Evolutionary conservation across 78 protist genomes (phyloP).

Genomic region (Creolimax fragrantissima): DNA sequence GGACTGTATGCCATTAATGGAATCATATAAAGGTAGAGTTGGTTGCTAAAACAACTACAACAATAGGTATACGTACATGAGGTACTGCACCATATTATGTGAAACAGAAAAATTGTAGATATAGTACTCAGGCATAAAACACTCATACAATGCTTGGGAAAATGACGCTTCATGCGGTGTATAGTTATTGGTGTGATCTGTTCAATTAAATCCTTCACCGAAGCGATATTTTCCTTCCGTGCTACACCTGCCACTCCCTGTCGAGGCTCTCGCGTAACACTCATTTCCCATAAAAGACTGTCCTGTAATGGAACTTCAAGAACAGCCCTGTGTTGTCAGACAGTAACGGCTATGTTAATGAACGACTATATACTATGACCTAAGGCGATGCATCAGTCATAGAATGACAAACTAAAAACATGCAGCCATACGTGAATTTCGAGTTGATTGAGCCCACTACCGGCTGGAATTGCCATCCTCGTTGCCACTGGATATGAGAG

Average conservation of each 20-base stretch:
- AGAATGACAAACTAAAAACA: not conserved
- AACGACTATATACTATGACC: not conserved
- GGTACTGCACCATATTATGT: too few relatives aligned
- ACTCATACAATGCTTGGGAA: too few relatives aligned
- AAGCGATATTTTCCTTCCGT: not conserved
- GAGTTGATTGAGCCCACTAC: not conserved
- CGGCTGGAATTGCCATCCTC: not conserved
- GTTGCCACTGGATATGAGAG: not conserved
- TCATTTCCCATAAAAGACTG: not conserved
- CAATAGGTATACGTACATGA: too few relatives aligned
- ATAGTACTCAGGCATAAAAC: too few relatives aligned
- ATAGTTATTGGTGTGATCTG: not conserved
- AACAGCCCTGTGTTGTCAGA: not conserved
- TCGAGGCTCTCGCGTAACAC: not conserved
- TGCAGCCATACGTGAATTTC: not conserved
- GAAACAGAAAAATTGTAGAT: too few relatives aligned
- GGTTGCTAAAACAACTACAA: too few relatives aligned
- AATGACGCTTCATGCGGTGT: not conserved
- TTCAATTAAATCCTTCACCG: not conserved
- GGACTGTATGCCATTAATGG: too few relatives aligned
- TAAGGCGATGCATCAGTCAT: not conserved
- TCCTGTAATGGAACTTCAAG: not conserved
- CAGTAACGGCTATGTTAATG: not conserved
- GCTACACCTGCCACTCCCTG: not conserved
- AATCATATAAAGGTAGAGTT: too few relatives aligned